phyloP scores from a whole-genome alignment of 495 filamentous ascomycete species.

The Geopyxis carbonaria region DNA sequence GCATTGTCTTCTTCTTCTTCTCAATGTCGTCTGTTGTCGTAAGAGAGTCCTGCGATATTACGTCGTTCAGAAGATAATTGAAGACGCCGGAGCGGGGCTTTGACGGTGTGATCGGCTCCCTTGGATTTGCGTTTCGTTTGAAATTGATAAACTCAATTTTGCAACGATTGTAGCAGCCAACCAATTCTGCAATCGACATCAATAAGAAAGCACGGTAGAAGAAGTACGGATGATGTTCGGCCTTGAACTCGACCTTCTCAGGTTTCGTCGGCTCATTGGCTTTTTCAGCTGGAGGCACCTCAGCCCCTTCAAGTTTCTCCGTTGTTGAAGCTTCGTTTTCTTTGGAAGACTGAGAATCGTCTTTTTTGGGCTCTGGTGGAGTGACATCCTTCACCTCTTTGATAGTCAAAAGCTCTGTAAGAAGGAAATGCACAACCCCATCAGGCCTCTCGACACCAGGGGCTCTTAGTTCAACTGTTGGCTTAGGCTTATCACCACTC shows the following conservation, averaged over 20 bases:
- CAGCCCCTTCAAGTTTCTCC: no score
- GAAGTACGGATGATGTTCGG: constrained; percentile 87
- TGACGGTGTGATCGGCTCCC: constrained; percentile 63
- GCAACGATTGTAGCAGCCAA: constrained; percentile 82
- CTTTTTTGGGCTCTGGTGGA: constrained; percentile 6
- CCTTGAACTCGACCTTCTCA: constrained; percentile 66
- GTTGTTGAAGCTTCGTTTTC: constrained; percentile 18
- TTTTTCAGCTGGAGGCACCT: constrained; percentile 14
- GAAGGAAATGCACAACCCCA: constrained; percentile 86
- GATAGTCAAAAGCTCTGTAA: constrained; percentile 85
- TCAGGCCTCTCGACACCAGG: constrained; percentile 86
- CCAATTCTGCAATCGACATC: constrained; percentile 78
- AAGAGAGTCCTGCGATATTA: constrained; percentile 64
- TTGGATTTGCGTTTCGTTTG: constrained; percentile 69
- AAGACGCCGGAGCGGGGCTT: constrained; percentile 86
- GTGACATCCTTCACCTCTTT: constrained; percentile 33
- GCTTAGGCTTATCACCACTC: constrained; percentile 45
- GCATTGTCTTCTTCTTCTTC: constrained; percentile 68
- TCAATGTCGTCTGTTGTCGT: constrained; percentile 54
- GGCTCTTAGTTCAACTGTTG: constrained; percentile 49
- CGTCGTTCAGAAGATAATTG: constrained; percentile 76
- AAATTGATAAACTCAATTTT: constrained; percentile 99
- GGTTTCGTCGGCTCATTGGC: no score
- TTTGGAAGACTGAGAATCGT: constrained; percentile 1
- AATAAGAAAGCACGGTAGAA: constrained; percentile 91